Conservation (phyloP, 1,284 basidiomycete genomes). For the Naganishia albida region DNA sequence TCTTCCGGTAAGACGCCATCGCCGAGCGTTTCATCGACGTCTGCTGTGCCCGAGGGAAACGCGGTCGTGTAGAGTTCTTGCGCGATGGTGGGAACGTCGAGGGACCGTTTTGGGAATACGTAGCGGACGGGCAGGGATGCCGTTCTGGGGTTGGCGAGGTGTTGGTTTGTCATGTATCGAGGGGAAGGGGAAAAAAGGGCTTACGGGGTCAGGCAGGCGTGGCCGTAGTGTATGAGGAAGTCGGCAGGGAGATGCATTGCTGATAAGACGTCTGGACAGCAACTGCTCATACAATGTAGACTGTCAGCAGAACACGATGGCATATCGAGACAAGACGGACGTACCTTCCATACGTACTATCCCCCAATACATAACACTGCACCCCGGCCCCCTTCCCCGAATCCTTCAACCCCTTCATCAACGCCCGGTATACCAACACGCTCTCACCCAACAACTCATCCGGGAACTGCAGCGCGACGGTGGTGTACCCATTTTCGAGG, state of each 20-base stretch:
- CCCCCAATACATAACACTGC: conserved; percentile 85
- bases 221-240: conserved; percentile 90
- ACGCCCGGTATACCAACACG: conserved; percentile 75
- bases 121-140: conserved; percentile 54
- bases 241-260: conserved; percentile 93
- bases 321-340: conserved; percentile 40
- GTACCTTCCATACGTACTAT: conserved; percentile 94
- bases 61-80: conserved; percentile 37
- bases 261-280: conserved; percentile 95
- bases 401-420: conserved; percentile 62
- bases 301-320: not conserved
- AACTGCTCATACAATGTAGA: conserved; percentile 67
- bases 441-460: conserved; percentile 88
- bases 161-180: no score
- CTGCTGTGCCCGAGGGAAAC: conserved; percentile 6
- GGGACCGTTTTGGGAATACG: conserved; percentile 50
- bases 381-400: conserved; percentile 23
- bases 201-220: conserved; percentile 78
- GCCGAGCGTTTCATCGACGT: conserved; percentile 1
- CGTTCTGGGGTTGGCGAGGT: conserved; percentile 59
- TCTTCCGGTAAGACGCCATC: conserved; percentile 16
- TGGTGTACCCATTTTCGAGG: conserved; percentile 51
- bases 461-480: conserved; percentile 88
- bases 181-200: conserved; percentile 30
- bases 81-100: conserved; percentile 43